Evolutionary conservation across 2,329 filamentous ascomycete genomes (phyloP).

Genomic region (Calonectria pteridis): DNA sequence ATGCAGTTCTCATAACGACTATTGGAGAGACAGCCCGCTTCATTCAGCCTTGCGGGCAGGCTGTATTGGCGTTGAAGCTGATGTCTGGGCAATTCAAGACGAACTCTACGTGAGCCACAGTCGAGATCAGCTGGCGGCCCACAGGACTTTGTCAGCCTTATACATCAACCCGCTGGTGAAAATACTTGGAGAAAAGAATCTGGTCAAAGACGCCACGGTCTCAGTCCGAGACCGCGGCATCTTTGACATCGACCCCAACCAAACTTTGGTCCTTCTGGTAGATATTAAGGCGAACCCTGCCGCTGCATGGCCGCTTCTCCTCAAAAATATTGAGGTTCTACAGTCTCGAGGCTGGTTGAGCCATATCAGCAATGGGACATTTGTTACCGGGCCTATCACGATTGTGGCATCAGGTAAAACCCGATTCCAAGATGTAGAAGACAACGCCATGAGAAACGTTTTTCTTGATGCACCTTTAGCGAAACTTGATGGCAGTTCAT

Average conservation of each 20-base stretch:
- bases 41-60: conserved; percentile 71
- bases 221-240: conserved; percentile 60
- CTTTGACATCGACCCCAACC: conserved; percentile 64
- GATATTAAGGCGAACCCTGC: conserved; percentile 72
- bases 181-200: conserved; percentile 64
- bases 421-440: conserved; percentile 28
- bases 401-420: conserved; percentile 74
- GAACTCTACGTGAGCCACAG: conserved; percentile 75
- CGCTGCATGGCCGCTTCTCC: conserved; percentile 42
- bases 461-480: conserved; percentile 76
- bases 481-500: conserved; percentile 51
- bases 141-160: conserved; percentile 70
- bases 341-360: conserved; percentile 69
- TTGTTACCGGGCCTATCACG: conserved; percentile 71
- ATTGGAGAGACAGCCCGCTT: conserved; percentile 73
- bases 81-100: conserved; percentile 72
- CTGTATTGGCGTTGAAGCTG: conserved; percentile 75
- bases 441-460: conserved; percentile 60
- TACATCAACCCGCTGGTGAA: conserved; percentile 75
- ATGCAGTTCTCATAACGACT: conserved; percentile 80
- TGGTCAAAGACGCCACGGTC: neutral
- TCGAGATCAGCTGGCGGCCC: conserved; percentile 62
- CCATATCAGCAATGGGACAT: conserved; percentile 61
- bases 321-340: conserved; percentile 64
- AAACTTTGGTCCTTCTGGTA: conserved; percentile 72